Conservation (phyloP, 2,329 filamentous ascomycete species). For the Ascochyta koolunga region DNA sequence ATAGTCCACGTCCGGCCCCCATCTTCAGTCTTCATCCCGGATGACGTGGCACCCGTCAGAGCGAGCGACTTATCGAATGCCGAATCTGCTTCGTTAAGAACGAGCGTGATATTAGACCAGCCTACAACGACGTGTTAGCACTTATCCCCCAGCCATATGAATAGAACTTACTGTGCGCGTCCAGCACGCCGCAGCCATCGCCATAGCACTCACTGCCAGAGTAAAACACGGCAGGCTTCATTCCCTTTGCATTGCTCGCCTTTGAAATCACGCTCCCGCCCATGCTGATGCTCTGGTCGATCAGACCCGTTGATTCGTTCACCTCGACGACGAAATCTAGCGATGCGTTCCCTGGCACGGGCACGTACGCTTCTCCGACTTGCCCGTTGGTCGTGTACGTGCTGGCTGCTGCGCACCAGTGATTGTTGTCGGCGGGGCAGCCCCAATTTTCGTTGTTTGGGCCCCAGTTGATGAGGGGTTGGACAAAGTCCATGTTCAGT, state of each 20-base stretch:
- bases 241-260: slow-evolving; percentile 1
- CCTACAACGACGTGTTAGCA: not conserved
- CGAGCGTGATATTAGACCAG: slow-evolving; percentile 15
- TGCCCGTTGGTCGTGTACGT: not conserved
- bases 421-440: not conserved
- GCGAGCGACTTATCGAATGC: slow-evolving; percentile 6
- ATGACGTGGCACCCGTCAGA: slow-evolving; percentile 1
- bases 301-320: not conserved
- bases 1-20: slow-evolving; percentile 21
- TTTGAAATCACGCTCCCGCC: slow-evolving; percentile 2
- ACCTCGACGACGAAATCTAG: not conserved
- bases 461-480: slow-evolving; percentile 9
- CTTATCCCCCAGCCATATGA: not conserved
- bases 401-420: slow-evolving; percentile 17
- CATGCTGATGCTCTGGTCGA: slow-evolving; percentile 7
- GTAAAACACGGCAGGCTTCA: slow-evolving; percentile 18
- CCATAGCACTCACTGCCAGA: slow-evolving; percentile 26
- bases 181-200: slow-evolving; percentile 8
- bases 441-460: not conserved
- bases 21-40: slow-evolving; percentile 5
- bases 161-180: slow-evolving; percentile 1
- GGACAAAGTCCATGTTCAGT: slow-evolving; percentile 12
- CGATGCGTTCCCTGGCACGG: not conserved
- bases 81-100: slow-evolving; percentile 10
- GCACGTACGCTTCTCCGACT: not conserved